Conservation (phyloP, 1,284 basidiomycete species). For the Ceratobasidium sp. region DNA sequence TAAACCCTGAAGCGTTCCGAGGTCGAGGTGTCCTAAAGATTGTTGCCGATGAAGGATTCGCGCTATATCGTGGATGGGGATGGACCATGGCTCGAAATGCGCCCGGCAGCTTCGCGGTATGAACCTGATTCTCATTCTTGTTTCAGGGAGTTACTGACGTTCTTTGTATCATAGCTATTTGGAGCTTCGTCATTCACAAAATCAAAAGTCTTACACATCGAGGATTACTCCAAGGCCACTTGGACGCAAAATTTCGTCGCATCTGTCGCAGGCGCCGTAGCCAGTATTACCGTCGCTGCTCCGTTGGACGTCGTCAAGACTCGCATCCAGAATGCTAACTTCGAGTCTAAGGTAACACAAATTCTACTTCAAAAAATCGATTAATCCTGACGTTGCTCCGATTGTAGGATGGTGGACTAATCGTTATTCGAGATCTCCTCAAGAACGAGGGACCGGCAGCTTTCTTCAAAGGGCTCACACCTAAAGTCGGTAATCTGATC, state of each 20-base stretch:
- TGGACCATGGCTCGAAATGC: constrained; percentile 99
- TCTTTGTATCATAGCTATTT: constrained; percentile 76
- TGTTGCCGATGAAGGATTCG: constrained; percentile 91
- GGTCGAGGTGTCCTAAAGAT: constrained; percentile 92
- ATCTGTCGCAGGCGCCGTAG: constrained; percentile 93
- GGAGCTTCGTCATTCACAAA: constrained; percentile 96
- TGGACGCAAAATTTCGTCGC: constrained; percentile 97
- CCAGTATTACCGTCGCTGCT: constrained; percentile 96
- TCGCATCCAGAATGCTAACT: constrained; percentile 98
- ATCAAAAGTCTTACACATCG: constrained; percentile 90
- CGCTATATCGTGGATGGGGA: constrained; percentile 97
- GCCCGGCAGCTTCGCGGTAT: constrained; percentile 93
- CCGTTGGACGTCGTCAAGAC: constrained; percentile 98
- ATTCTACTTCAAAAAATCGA: too few relatives aligned
- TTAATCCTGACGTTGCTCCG: background rate
- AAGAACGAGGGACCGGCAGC: constrained; percentile 87
- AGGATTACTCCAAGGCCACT: constrained; percentile 92
- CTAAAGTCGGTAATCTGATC: constrained; percentile 74
- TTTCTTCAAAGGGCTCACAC: constrained; percentile 98
- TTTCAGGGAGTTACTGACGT: background rate
- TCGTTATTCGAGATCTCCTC: constrained; percentile 89
- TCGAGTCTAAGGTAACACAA: constrained; percentile 89
- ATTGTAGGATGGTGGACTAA: constrained; percentile 74
- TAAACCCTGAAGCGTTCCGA: constrained; percentile 95
- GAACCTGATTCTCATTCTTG: constrained; percentile 55